These are phyloP conservation scores for Iris pallida DNA, from an alignment of 116 monocot genomes.

Conservation along the genomic window DNA sequence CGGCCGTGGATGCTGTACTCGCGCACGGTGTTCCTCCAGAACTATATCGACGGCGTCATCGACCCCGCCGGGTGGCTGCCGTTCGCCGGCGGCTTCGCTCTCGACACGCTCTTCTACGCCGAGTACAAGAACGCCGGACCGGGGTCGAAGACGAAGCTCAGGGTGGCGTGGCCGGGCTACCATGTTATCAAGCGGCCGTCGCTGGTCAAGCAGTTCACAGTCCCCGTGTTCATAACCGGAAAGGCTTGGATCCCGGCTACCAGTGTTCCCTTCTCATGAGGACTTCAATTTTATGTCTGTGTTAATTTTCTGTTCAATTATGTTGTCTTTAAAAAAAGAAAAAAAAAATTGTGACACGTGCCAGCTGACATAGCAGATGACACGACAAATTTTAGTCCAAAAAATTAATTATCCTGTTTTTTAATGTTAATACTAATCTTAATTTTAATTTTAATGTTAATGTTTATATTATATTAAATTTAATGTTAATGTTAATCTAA, in stretches of 20 bases:
- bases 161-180: conserved; percentile 57
- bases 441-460: too few relatives aligned
- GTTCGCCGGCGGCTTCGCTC: conserved; percentile 25
- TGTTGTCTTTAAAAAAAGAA: too few relatives aligned
- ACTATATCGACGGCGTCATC: conserved; percentile 39
- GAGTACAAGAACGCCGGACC: conserved; percentile 51
- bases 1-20: conserved; percentile 64
- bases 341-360: too few relatives aligned
- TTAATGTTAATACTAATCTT: too few relatives aligned
- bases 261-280: conserved; percentile 41
- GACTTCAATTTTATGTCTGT: too few relatives aligned
- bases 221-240: conserved; percentile 58
- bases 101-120: conserved; percentile 49
- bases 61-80: conserved; percentile 46
- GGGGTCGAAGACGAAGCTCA: conserved; percentile 25
- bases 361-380: too few relatives aligned
- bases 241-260: conserved; percentile 45
- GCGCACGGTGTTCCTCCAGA: conserved; percentile 43
- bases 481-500: too few relatives aligned
- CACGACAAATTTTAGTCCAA: too few relatives aligned
- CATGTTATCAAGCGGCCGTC: conserved; percentile 36
- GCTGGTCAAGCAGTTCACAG: conserved; percentile 38
- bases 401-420: too few relatives aligned
- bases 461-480: too few relatives aligned
- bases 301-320: too few relatives aligned